These are phyloP conservation scores for Sclerotinia subarctica DNA, from an alignment of 2,329 filamentous ascomycete genomes.

Conservation along the genomic window DNA sequence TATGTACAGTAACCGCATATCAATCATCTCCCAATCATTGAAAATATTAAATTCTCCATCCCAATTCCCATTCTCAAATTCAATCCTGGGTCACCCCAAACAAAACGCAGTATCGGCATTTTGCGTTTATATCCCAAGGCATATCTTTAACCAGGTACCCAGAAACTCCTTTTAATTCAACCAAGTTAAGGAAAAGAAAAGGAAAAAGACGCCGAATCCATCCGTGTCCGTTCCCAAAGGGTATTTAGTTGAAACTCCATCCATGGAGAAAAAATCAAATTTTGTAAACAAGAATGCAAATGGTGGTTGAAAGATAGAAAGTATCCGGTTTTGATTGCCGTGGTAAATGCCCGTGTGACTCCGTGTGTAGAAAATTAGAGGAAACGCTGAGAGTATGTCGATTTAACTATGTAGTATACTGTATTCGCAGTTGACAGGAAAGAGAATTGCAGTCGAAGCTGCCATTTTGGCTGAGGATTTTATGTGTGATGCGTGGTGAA, in stretches of 20 bases:
- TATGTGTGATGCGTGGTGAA: not conserved
- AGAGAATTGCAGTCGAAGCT: not conserved
- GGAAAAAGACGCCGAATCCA: slow-evolving; percentile 6
- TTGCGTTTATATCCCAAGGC: slow-evolving; percentile 1
- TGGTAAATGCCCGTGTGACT: slow-evolving; percentile 16
- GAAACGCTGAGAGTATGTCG: not conserved
- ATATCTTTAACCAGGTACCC: slow-evolving; percentile 6
- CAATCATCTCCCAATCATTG: slow-evolving; percentile 1
- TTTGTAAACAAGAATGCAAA: slow-evolving; percentile 8
- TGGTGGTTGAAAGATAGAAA: not conserved
- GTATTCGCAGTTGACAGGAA: not conserved
- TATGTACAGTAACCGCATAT: not conserved
- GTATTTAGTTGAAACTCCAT: slow-evolving; percentile 16
- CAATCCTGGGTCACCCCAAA: not conserved
- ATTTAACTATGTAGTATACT: not conserved
- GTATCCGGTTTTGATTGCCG: slow-evolving; percentile 9
- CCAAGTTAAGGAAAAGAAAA: not conserved
- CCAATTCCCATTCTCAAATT: not conserved
- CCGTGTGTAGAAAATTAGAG: slow-evolving; percentile 1
- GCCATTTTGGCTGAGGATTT: not conserved
- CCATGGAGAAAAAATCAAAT: slow-evolving; percentile 3
- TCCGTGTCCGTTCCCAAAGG: slow-evolving; percentile 11
- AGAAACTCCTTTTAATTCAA: slow-evolving; percentile 12
- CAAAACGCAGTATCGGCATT: not conserved
- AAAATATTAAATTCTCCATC: slow-evolving; percentile 1